Percentiles rank a stretch among this genome's conserved stretches.
phyloP scores from a whole-genome alignment of 1,284 basidiomycete genomes.

The Phenoliferia sp. region DNA sequence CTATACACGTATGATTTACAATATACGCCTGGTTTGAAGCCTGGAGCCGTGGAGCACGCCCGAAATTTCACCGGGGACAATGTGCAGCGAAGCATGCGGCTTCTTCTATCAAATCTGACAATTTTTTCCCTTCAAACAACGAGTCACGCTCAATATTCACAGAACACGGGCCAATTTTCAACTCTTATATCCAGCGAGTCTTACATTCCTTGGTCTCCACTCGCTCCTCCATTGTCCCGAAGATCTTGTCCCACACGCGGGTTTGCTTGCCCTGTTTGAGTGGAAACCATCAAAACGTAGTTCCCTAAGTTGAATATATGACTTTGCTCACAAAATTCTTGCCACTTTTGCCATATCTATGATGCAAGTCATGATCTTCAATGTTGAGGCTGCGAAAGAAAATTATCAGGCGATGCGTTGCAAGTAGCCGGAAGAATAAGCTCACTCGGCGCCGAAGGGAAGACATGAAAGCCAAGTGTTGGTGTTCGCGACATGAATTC shows the following conservation, averaged over 20 bases:
- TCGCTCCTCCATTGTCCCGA: slow-evolving; percentile 26
- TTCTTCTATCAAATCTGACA: too few relatives aligned
- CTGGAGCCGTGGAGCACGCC: too few relatives aligned
- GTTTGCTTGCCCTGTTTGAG: slow-evolving; percentile 42
- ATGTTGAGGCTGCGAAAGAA: background rate
- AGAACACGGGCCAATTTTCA: too few relatives aligned
- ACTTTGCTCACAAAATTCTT: background rate
- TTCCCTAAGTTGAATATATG: background rate
- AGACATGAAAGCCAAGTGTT: background rate
- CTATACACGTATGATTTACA: too few relatives aligned
- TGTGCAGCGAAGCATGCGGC: too few relatives aligned
- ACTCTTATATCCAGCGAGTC: slow-evolving; percentile 3
- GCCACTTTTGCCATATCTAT: slow-evolving; percentile 37
- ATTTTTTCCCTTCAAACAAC: too few relatives aligned
- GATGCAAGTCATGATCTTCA: slow-evolving; percentile 29
- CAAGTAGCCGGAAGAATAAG: background rate
- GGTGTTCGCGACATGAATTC: background rate
- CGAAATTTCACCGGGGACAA: too few relatives aligned
- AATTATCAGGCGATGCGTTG: background rate
- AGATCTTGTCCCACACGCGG: slow-evolving; percentile 37
- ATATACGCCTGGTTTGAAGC: too few relatives aligned
- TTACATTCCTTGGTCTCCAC: background rate
- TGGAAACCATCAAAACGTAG: slow-evolving; percentile 29
- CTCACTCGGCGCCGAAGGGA: background rate
- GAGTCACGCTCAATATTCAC: too few relatives aligned